A percentile compares a stretch with the other conserved stretches of the same genome.
Conservation (phyloP, 2,329 filamentous ascomycete species). For the Arachnomyces sp. region DNA sequence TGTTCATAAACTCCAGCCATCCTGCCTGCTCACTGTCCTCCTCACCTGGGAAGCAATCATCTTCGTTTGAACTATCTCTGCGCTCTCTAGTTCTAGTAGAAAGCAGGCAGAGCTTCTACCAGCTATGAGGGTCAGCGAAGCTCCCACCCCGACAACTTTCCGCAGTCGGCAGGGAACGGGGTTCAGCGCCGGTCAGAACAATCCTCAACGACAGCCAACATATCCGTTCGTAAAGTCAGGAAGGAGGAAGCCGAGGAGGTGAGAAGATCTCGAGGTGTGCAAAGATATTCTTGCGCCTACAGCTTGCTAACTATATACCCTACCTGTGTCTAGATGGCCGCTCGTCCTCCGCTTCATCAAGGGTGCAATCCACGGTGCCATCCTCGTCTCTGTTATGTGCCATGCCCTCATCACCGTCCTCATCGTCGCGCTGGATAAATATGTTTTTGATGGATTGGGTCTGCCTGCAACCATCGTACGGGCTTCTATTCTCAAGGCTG, state of each 20-base stretch:
- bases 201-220: slow-evolving; percentile 11
- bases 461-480: slow-evolving; percentile 51
- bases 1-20: too few species aligned
- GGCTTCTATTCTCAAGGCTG: slow-evolving; percentile 2
- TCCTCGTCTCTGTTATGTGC: slow-evolving; percentile 48
- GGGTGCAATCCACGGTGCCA: slow-evolving; percentile 53
- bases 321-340: slow-evolving; percentile 43
- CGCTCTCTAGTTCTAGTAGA: too few species aligned
- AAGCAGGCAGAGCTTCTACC: background rate
- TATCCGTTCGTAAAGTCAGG: slow-evolving; percentile 15
- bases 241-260: slow-evolving; percentile 19
- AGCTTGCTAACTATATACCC: background rate
- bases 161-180: slow-evolving; percentile 1
- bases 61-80: too few species aligned
- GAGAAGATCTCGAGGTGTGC: slow-evolving; percentile 1
- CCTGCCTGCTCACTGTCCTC: too few species aligned
- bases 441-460: slow-evolving; percentile 42
- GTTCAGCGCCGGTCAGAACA: background rate
- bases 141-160: background rate
- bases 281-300: background rate
- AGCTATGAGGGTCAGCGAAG: background rate
- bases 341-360: slow-evolving; percentile 57
- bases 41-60: too few species aligned
- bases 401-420: slow-evolving; percentile 52
- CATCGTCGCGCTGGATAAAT: slow-evolving; percentile 50